phyloP scores from a whole-genome alignment of 768 basidiomycete genomes.

The Agrocybe chaxingu region DNA sequence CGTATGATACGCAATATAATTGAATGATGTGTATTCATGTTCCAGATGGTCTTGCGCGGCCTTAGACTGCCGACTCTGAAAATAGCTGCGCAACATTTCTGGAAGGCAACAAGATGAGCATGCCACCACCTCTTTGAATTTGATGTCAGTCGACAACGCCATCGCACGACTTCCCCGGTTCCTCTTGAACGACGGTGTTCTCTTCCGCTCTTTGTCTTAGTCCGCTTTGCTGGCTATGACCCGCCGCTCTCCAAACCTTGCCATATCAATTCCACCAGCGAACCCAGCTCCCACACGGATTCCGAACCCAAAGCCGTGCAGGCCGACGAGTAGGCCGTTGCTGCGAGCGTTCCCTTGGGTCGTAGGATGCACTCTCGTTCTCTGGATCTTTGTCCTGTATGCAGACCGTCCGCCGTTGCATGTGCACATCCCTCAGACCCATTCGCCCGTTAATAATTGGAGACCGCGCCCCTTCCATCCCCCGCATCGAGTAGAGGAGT shows the following conservation, averaged over 20 bases:
- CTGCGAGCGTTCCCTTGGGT: constrained; percentile 23
- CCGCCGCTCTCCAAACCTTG: constrained; percentile 12
- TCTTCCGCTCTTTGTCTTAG: constrained; percentile 1
- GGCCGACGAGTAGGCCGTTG: constrained; percentile 14
- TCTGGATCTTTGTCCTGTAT: constrained; percentile 17
- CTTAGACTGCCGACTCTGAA: too few species aligned
- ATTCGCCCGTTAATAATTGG: constrained; percentile 5
- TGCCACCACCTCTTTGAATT: background rate
- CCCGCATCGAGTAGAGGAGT: background rate
- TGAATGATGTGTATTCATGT: constrained; percentile 12
- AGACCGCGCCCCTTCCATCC: constrained; percentile 9
- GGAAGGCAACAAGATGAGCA: too few species aligned
- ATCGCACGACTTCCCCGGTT: too few species aligned
- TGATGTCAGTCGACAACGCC: background rate
- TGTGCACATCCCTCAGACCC: constrained; percentile 6
- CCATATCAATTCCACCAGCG: constrained; percentile 14
- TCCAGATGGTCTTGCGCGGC: constrained; percentile 16
- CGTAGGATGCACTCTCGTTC: constrained; percentile 14
- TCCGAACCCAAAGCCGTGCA: background rate
- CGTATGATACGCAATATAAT: constrained; percentile 39
- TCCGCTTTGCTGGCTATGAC: constrained; percentile 2
- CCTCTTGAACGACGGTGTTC: background rate
- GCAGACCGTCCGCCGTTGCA: constrained; percentile 8
- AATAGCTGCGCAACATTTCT: too few species aligned
- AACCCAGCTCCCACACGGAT: constrained; percentile 2